Evolutionary conservation across 495 filamentous ascomycete species (phyloP).

Genomic region (Neurospora sp.): DNA sequence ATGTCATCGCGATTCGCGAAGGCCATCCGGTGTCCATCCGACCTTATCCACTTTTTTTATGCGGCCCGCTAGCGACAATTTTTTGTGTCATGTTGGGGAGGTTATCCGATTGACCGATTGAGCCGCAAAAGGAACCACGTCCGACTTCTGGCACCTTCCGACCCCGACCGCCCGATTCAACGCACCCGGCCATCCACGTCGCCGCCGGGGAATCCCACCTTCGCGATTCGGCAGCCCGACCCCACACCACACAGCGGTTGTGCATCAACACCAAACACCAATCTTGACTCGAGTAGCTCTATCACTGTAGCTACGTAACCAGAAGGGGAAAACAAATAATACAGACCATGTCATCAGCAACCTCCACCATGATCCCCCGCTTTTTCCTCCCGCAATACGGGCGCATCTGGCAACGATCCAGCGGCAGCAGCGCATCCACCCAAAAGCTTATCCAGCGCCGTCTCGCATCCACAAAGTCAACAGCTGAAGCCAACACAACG

Average conservation of each 20-base stretch:
- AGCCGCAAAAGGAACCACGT: slow-evolving; percentile 9
- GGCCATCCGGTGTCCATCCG: background rate
- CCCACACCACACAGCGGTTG: background rate
- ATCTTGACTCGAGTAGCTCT: background rate
- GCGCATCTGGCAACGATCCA: slow-evolving; percentile 31
- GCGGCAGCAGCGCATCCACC: background rate
- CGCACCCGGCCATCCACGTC: background rate
- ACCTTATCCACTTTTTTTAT: background rate
- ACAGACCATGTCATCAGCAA: slow-evolving; percentile 24
- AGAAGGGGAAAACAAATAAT: background rate
- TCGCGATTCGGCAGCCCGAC: background rate
- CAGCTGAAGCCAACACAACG: slow-evolving; percentile 2
- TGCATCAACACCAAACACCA: background rate
- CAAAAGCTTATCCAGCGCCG: background rate
- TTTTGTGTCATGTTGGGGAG: background rate
- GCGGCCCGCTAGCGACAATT: slow-evolving; percentile 5
- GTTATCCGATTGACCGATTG: slow-evolving; percentile 6
- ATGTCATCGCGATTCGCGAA: background rate
- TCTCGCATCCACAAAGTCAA: background rate
- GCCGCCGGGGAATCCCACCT: background rate
- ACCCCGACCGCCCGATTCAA: background rate
- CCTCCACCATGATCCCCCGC: slow-evolving; percentile 36
- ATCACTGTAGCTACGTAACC: background rate
- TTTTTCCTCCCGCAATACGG: slow-evolving; percentile 43
- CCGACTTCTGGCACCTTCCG: background rate